A percentile compares a stretch with the other conserved stretches of the same genome.
These are phyloP conservation scores for Hanseniaspora gamundiae DNA, from an alignment of 1,139 yeast genomes.

Conservation along the genomic window DNA sequence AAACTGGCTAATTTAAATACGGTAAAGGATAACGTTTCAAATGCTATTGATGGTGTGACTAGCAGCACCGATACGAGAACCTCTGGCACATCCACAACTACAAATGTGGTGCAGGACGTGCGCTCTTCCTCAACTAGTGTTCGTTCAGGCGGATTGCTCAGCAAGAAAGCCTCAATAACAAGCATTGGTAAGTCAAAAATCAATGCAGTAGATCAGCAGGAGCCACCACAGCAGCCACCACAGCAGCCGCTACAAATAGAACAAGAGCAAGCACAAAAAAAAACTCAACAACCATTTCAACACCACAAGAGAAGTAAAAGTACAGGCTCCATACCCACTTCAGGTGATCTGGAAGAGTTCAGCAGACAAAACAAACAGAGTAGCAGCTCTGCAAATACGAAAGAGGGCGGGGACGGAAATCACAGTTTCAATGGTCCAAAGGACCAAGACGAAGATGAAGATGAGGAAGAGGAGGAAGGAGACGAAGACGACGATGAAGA, in stretches of 20 bases:
- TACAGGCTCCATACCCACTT: background rate
- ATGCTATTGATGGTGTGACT: slow-evolving; percentile 9
- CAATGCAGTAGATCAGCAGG: no score
- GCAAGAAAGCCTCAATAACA: no score
- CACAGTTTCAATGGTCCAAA: background rate
- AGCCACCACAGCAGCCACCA: no score
- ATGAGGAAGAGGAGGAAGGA: background rate
- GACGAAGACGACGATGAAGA: background rate
- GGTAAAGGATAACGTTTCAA: slow-evolving; percentile 10
- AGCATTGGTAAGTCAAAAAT: no score
- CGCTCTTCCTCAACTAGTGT: no score
- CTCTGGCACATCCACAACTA: slow-evolving; percentile 24
- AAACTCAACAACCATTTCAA: slow-evolving; percentile 20
- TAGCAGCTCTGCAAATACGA: background rate
- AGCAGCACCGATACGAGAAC: slow-evolving; percentile 17
- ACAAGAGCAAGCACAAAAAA: slow-evolving; percentile 29
- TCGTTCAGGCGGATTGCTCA: no score
- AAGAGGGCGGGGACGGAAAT: background rate
- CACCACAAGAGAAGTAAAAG: slow-evolving; percentile 3
- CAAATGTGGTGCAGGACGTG: no score
- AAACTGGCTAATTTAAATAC: slow-evolving; percentile 2
- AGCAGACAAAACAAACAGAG: slow-evolving; percentile 7
- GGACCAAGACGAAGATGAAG: background rate
- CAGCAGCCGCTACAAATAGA: no score
- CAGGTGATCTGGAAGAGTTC: background rate